Evolutionary conservation across 2,329 filamentous ascomycete species (phyloP).

Genomic region (Colletotrichum liaoningense): DNA sequence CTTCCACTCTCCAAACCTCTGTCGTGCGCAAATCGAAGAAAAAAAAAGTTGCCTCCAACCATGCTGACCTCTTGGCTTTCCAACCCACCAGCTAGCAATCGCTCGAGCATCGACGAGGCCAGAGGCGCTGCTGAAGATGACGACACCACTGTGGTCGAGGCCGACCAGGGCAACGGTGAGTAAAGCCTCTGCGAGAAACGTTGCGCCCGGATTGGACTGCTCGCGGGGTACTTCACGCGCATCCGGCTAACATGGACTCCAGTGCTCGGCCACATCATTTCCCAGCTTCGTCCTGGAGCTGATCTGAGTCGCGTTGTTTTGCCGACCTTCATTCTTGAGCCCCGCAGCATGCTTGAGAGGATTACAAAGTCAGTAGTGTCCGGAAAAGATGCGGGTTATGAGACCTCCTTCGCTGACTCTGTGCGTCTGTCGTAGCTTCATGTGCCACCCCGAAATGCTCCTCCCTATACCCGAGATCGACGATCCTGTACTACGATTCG

Average conservation of each 20-base stretch:
- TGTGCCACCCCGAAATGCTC: constrained; percentile 97
- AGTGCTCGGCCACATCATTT: constrained; percentile 98
- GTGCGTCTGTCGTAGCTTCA: constrained; percentile 75
- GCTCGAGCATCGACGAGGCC: constrained; percentile 69
- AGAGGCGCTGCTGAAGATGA: constrained; percentile 65
- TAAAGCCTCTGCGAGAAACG: constrained; percentile 33
- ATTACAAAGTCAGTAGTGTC: constrained; percentile 86
- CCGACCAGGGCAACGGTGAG: constrained; percentile 94
- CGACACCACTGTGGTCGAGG: constrained; percentile 86
- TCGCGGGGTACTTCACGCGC: constrained; percentile 1
- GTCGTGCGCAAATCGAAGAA: constrained; percentile 20
- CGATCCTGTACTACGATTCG: constrained; percentile 89
- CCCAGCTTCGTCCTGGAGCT: constrained; percentile 93
- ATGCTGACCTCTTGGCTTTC: constrained; percentile 58
- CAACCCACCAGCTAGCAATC: constrained; percentile 53
- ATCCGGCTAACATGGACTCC: constrained; percentile 29
- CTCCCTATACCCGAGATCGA: constrained; percentile 88
- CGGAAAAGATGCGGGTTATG: not conserved
- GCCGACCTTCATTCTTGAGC: constrained; percentile 97
- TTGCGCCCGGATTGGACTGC: not conserved
- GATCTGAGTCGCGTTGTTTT: constrained; percentile 94
- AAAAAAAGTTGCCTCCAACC: constrained; percentile 30
- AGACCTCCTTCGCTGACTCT: constrained; percentile 18
- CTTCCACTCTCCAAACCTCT: constrained; percentile 27
- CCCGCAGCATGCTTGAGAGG: constrained; percentile 96